Evolutionary conservation across 345 rosid genomes (phyloP).

Genomic region (Eucalyptus regnans): DNA sequence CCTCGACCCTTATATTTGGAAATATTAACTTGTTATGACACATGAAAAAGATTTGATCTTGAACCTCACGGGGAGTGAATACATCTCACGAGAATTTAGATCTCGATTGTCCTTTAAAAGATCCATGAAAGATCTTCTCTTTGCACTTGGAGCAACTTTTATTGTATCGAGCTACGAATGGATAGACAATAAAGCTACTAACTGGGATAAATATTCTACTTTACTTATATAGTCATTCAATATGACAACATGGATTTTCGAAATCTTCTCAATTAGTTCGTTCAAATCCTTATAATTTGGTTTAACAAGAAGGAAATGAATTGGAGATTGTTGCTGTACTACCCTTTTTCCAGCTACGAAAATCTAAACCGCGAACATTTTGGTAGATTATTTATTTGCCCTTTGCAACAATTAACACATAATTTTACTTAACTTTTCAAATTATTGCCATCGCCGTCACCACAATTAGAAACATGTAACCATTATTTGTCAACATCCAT

Average conservation of each 20-base stretch:
- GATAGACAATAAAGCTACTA: not conserved
- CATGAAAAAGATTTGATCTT: not conserved
- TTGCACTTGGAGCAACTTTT: not conserved
- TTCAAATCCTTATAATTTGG: not conserved
- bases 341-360: not conserved
- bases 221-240: not conserved
- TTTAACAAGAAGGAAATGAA: not conserved
- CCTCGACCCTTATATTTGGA: not conserved
- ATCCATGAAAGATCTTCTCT: not conserved
- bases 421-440: not conserved
- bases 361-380: not conserved
- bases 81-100: not conserved
- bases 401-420: not conserved
- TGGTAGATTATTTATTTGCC: not conserved
- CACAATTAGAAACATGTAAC: not conserved
- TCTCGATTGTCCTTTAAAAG: not conserved
- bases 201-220: not conserved
- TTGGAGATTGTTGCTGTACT: not conserved
- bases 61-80: rapidly evolving
- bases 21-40: not conserved
- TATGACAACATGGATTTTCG: not conserved
- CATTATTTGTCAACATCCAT: not conserved
- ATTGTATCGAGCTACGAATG: not conserved
- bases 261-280: not conserved
- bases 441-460: not conserved